Base-by-base conservation (phyloP, 108 stramenopile genomes). In the Pseudonitzschia multiseries region DNA sequence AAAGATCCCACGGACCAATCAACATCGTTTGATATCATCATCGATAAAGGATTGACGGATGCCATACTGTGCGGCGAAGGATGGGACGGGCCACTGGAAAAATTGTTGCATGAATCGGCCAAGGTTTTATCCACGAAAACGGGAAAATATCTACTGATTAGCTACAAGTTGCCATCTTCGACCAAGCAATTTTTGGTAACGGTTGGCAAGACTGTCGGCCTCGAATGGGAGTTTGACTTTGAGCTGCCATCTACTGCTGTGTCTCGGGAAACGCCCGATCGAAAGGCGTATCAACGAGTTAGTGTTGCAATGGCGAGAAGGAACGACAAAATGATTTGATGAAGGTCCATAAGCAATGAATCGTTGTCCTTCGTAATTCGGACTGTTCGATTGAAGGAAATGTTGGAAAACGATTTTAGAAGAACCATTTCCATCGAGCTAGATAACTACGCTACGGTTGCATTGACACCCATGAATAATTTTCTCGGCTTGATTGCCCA, bases 31-130 rank as follows among this genome's bases (percentile, higher is more conserved):
- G 88, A 92, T 76, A 75, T 79, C 1, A 78, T 92, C 33, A 44
- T 88, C n/a, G 91, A 92, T 66, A 92, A 92, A 72, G 91, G 91
- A 59, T 76, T 92, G 61, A 76, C 84, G 42, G 91, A 92, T 83
- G 91, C 91, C 22, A 68, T 92, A 0, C 77, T 92, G 68, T 92
- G 91, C 44, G 83, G 80, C 20, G 91, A 92, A 63, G 91, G 88
- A 0, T 88, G 82, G 76, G 77, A 89, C 50, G 48, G 59, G 13
- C 65, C 69, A n/a, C 21, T 89, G 8, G 71, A 79, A 68, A 22
- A 53, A 13, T 68, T 88, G 24, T 65, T 83, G 62, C 4, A 32
- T 0, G 77, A 79, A 32, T 68, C 84, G 13, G 51, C 72, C 21
- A 52, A 60, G 31, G 69, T 86, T 26, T 36, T 92, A 15, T 40